These are phyloP conservation scores for Clarkia xantiana DNA, from an alignment of 345 rosid species.

Conservation along the genomic window DNA sequence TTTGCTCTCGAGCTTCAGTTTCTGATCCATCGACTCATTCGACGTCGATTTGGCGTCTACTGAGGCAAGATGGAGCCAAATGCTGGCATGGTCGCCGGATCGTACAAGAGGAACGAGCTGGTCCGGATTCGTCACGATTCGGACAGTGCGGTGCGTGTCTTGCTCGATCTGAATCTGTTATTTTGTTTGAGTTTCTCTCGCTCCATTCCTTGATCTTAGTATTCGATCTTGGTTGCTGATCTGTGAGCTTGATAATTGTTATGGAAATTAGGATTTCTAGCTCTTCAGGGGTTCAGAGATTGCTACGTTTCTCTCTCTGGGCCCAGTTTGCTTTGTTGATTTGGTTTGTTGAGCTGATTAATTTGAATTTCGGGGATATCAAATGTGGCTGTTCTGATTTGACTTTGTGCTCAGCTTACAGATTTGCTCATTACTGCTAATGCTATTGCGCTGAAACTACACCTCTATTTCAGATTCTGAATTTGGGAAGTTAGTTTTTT, in stretches of 20 bases:
- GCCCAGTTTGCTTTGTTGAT: too few relatives aligned
- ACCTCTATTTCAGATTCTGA: too few relatives aligned
- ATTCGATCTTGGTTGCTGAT: background rate
- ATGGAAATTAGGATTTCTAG: too few relatives aligned
- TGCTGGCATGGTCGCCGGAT: slow-evolving; percentile 93
- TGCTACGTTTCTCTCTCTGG: too few relatives aligned
- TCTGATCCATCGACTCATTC: background rate
- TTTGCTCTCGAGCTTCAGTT: background rate
- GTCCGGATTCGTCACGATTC: slow-evolving; percentile 86
- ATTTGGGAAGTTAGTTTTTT: too few relatives aligned
- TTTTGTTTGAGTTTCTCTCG: background rate
- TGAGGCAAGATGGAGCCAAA: slow-evolving; percentile 65
- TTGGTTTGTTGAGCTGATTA: too few relatives aligned
- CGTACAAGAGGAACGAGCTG: slow-evolving; percentile 91
- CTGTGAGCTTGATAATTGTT: background rate
- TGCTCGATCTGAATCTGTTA: background rate
- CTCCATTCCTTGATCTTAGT: background rate
- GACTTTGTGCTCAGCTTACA: too few relatives aligned
- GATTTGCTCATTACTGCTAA: too few relatives aligned
- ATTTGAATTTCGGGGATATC: too few relatives aligned
- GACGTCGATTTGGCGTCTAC: background rate
- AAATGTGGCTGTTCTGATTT: too few relatives aligned
- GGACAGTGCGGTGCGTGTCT: slow-evolving; percentile 11
- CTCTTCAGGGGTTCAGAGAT: too few relatives aligned
- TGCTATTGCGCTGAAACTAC: too few relatives aligned